Evolutionary conservation across 2,329 filamentous ascomycete species (phyloP).

Genomic region (Alternaria triticimaculans): DNA sequence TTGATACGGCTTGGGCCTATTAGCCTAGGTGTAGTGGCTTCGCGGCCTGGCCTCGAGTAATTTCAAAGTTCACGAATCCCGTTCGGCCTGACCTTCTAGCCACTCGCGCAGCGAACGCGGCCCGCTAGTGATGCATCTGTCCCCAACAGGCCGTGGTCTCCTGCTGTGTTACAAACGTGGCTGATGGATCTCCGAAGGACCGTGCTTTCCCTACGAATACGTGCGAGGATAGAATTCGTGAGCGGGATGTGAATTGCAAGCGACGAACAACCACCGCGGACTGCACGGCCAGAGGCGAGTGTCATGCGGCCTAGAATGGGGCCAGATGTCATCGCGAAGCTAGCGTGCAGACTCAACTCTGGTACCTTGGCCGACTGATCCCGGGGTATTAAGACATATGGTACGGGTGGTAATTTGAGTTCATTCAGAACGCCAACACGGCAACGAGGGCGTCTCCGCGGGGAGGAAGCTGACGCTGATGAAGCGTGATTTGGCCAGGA

Average conservation of each 20-base stretch:
- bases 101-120: background rate
- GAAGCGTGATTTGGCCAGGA: background rate
- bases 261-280: background rate
- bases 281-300: background rate
- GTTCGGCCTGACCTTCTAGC: background rate
- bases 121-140: background rate
- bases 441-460: background rate
- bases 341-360: background rate
- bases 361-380: background rate
- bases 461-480: background rate
- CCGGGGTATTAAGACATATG: background rate
- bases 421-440: background rate
- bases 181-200: background rate
- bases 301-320: background rate
- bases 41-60: background rate
- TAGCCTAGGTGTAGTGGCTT: background rate
- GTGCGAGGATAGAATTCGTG: background rate
- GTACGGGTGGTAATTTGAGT: background rate
- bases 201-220: background rate
- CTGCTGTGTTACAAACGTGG: slow-evolving; percentile 1
- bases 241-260: background rate
- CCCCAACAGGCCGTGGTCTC: background rate
- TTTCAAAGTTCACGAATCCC: slow-evolving; percentile 1
- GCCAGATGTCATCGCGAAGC: background rate
- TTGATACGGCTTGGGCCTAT: background rate